These are phyloP conservation scores for Phyllosticta paracitricarpa DNA, from an alignment of 2,329 filamentous ascomycete genomes.

Conservation along the genomic window DNA sequence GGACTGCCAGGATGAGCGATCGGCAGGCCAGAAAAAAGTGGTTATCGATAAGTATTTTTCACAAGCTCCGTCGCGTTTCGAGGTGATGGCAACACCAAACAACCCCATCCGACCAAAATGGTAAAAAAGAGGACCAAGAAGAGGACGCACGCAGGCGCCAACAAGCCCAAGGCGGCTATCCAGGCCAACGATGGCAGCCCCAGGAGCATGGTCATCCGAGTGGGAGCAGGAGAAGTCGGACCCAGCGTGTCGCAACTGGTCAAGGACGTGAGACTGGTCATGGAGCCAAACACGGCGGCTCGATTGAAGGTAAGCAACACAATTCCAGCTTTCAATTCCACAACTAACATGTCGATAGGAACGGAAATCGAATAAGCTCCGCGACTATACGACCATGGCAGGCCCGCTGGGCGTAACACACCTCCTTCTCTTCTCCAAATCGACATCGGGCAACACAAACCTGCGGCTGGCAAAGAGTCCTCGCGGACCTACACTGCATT, in stretches of 20 bases:
- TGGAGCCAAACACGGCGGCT: slow-evolving; percentile 90
- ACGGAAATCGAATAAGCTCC: slow-evolving; percentile 73
- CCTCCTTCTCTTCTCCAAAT: slow-evolving; percentile 85
- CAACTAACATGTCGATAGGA: slow-evolving; percentile 39
- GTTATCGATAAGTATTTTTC: slow-evolving; percentile 9
- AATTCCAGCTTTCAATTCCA: not conserved
- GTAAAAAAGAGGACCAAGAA: slow-evolving; percentile 49
- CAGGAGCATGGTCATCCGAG: slow-evolving; percentile 97
- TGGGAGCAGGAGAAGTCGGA: slow-evolving; percentile 88
- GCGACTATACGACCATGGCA: slow-evolving; percentile 92
- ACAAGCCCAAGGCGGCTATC: slow-evolving; percentile 44
- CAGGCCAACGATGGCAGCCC: slow-evolving; percentile 59
- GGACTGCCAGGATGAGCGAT: not conserved
- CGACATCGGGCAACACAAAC: slow-evolving; percentile 83
- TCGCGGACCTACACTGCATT: slow-evolving; percentile 84
- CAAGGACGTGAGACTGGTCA: slow-evolving; percentile 80
- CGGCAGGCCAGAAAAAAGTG: not conserved
- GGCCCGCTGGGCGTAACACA: slow-evolving; percentile 90
- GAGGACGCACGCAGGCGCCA: slow-evolving; percentile 67
- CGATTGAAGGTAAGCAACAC: slow-evolving; percentile 54
- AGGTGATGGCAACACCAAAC: not conserved
- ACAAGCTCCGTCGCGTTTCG: slow-evolving; percentile 2
- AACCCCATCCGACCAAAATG: slow-evolving; percentile 6
- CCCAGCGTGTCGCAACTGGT: slow-evolving; percentile 85
- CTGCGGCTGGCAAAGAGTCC: slow-evolving; percentile 79